Evolutionary conservation across 495 filamentous ascomycete genomes (phyloP).

Genomic region (Apiosordaria backusii): DNA sequence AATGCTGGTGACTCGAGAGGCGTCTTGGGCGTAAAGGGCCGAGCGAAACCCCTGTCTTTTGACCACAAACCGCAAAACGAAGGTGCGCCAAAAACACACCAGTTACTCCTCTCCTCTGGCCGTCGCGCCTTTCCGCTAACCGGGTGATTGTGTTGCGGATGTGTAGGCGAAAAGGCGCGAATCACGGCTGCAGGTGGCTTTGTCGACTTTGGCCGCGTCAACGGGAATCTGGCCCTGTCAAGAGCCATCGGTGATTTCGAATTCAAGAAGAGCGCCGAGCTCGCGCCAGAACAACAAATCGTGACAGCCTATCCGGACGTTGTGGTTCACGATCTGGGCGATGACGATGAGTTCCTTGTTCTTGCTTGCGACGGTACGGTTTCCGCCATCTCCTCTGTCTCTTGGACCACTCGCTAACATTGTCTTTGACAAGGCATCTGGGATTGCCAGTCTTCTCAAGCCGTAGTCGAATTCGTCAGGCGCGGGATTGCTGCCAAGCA

Average conservation of each 20-base stretch:
- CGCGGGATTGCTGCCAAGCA: slow-evolving; percentile 95
- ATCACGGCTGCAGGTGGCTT: slow-evolving; percentile 96
- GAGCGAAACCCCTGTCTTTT: slow-evolving; percentile 93
- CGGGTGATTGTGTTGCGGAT: slow-evolving; percentile 15
- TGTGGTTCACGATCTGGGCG: slow-evolving; percentile 77
- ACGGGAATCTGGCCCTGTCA: slow-evolving; percentile 96
- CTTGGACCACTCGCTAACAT: slow-evolving; percentile 11
- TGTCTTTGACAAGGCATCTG: slow-evolving; percentile 70
- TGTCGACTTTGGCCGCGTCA: slow-evolving; percentile 97
- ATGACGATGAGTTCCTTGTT: slow-evolving; percentile 96
- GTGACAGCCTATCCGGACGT: slow-evolving; percentile 97
- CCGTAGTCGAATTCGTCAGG: slow-evolving; percentile 93
- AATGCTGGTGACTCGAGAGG: slow-evolving; percentile 95
- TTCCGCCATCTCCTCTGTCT: slow-evolving; percentile 1
- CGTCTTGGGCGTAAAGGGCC: slow-evolving; percentile 90
- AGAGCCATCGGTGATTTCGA: slow-evolving; percentile 98
- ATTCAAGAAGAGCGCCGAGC: slow-evolving; percentile 98
- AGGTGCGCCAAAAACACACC: slow-evolving; percentile 49
- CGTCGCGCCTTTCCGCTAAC: slow-evolving; percentile 20
- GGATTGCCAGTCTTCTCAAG: slow-evolving; percentile 98
- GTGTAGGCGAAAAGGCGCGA: slow-evolving; percentile 85
- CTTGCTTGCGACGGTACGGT: slow-evolving; percentile 88
- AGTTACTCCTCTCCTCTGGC: slow-evolving; percentile 8
- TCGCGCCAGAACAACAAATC: slow-evolving; percentile 94
- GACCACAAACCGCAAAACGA: slow-evolving; percentile 99